Evolutionary conservation across 768 basidiomycete species (phyloP), one percentile per base, ranked within the genome.

Genomic region (Leccinum boreale): DNA sequence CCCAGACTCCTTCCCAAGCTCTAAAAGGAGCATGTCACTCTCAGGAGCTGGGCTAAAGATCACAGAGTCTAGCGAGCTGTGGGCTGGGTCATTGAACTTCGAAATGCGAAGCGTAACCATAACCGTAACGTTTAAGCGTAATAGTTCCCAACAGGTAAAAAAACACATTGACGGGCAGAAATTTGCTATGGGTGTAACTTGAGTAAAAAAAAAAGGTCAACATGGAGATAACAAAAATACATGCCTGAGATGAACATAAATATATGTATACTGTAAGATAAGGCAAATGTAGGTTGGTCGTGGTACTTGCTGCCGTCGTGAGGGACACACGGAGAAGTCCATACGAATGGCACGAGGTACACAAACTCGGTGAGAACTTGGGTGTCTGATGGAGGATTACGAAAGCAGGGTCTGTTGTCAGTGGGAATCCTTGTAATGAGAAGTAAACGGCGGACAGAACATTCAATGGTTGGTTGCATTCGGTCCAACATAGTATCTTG

Each of bases 171-270:
- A 21, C 19, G 42, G 42, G 12, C 42, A 44, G 10, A 19, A 5
- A 44, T 19, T 44, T 21, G 5, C 42, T 44, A 21, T 19, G 42
- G 19, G 42, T 6, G 19, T 19, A 19, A 44, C 42, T 19, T 44
- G 42, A 28, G 47, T 15, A 14, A 5, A 33, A 14, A 5, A 31
- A 33, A 33, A 12, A 11, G 26, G 29, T 11, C 36, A 55, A 17
- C 26, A n/a, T 17, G 23, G 50, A 60, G 63, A 61, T 65, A 59
- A 7, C 66, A 68, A 68, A 21, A 63, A 63, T 63, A 65, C 53
- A 52, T 61, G 50, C 62, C 24, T 44, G 44, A 50, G 3, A n/a
- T 9, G 24, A 23, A 56, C 2, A 14, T 3, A n/a, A 33, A 53
- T 3, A 11, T 36, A 3, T 47, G 26, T 44, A 29, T 3, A 44